A percentile compares a stretch with the other conserved stretches of the same genome.
Evolutionary conservation across 306 rosid species (phyloP).

Genomic region (Cicer bijugum): DNA sequence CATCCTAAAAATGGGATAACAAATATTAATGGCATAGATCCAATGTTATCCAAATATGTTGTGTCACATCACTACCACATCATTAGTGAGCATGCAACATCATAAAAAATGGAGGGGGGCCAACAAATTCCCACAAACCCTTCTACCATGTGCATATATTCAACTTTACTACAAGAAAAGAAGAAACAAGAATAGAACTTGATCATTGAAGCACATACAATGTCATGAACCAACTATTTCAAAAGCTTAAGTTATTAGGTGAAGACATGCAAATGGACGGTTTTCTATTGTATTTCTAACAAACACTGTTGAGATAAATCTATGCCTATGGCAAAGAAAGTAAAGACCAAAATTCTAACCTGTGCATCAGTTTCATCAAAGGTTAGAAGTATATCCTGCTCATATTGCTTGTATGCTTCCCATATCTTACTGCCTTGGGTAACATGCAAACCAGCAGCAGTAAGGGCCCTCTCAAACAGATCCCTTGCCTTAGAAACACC

Average conservation of each 20-base stretch:
- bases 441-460: slow-evolving; percentile 89
- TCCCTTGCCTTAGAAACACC: slow-evolving; percentile 78
- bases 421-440: slow-evolving; percentile 75
- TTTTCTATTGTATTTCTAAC: slow-evolving; percentile 1
- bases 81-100: no score
- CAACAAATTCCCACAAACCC: no score
- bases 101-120: no score
- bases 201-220: neutral
- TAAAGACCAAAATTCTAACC: slow-evolving; percentile 52
- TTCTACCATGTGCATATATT: no score
- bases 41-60: no score
- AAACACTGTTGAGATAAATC: slow-evolving; percentile 12
- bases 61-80: no score
- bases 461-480: slow-evolving; percentile 80
- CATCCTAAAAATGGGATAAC: no score
- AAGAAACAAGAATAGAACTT: neutral
- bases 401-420: slow-evolving; percentile 80
- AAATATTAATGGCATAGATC: no score
- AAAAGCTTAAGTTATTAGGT: neutral
- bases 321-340: neutral
- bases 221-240: neutral
- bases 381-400: slow-evolving; percentile 64
- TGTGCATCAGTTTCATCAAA: slow-evolving; percentile 62
- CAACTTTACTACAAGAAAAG: neutral
- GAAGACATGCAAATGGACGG: neutral